Conservation (phyloP, 2,329 filamentous ascomycete species). For the Basipetospora chlamydospora region DNA sequence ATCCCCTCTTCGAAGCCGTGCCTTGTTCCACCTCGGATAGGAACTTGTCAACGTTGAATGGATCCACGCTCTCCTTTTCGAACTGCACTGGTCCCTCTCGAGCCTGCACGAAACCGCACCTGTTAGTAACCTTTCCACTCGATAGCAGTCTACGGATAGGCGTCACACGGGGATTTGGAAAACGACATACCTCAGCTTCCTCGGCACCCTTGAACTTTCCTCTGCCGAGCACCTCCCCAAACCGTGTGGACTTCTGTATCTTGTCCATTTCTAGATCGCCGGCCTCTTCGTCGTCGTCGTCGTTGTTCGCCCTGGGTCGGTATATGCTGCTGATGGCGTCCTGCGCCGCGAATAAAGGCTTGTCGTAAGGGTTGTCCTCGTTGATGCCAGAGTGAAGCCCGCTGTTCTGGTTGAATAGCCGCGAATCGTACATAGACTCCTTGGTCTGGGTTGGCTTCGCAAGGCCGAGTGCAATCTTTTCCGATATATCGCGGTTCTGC, state of each 20-base stretch:
- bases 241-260: conserved; percentile 73
- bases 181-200: conserved; percentile 55
- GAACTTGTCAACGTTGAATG: conserved; percentile 91
- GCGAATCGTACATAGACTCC: conserved; percentile 93
- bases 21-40: conserved; percentile 60
- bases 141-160: too few species aligned
- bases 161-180: not conserved
- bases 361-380: conserved; percentile 95
- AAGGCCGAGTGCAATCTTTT: conserved; percentile 87
- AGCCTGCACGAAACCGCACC: conserved; percentile 35
- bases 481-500: conserved; percentile 91
- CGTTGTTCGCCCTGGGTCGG: conserved; percentile 59
- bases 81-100: conserved; percentile 92
- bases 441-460: conserved; percentile 87
- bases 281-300: conserved; percentile 62
- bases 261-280: conserved; percentile 74
- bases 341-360: conserved; percentile 89
- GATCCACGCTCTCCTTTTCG: conserved; percentile 73
- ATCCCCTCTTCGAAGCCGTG: conserved; percentile 54
- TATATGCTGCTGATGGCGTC: conserved; percentile 94
- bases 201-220: conserved; percentile 83
- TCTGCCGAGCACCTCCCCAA: conserved; percentile 71
- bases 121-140: too few species aligned
- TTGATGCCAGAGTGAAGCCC: conserved; percentile 90
- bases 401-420: conserved; percentile 85